Conservation (phyloP, 805 yeast genomes). For the Candida endomychidarum region DNA sequence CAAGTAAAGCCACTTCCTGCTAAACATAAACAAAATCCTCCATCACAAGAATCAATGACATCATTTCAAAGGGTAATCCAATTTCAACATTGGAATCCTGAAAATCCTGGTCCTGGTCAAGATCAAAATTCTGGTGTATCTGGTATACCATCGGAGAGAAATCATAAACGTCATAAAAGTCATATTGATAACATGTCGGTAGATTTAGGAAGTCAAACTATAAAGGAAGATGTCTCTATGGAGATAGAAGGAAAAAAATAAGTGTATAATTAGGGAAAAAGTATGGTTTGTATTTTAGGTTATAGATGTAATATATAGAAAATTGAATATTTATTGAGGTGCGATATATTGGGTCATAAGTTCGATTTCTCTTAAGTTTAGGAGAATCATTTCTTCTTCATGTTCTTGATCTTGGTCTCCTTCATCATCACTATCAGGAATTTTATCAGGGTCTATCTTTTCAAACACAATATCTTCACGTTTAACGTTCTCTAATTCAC, state of each 20-base stretch:
- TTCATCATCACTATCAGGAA: slow-evolving; percentile 16
- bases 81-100: slow-evolving; percentile 60
- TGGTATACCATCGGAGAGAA: slow-evolving; percentile 12
- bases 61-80: slow-evolving; percentile 52
- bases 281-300: slow-evolving; percentile 6
- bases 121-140: slow-evolving; percentile 11
- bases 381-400: slow-evolving; percentile 37
- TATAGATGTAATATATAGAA: slow-evolving; percentile 6
- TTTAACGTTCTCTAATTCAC: slow-evolving; percentile 34
- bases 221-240: slow-evolving; percentile 15
- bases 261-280: slow-evolving; percentile 2
- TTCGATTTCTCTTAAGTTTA: slow-evolving; percentile 51
- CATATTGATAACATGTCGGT: slow-evolving; percentile 29
- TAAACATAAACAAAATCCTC: slow-evolving; percentile 34
- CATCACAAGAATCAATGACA: slow-evolving; percentile 45
- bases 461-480: slow-evolving; percentile 58
- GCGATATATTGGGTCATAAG: slow-evolving; percentile 4
- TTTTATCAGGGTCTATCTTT: slow-evolving; percentile 25
- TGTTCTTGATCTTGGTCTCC: slow-evolving; percentile 13
- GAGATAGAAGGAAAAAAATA: slow-evolving; percentile 9
- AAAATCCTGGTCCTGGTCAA: slow-evolving; percentile 21
- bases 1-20: slow-evolving; percentile 45
- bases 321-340: neutral
- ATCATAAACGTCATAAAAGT: slow-evolving; percentile 41
- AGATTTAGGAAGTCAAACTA: slow-evolving; percentile 18